Conservation (phyloP, 2,329 filamentous ascomycete genomes). For the Colletotrichum caudatum region DNA sequence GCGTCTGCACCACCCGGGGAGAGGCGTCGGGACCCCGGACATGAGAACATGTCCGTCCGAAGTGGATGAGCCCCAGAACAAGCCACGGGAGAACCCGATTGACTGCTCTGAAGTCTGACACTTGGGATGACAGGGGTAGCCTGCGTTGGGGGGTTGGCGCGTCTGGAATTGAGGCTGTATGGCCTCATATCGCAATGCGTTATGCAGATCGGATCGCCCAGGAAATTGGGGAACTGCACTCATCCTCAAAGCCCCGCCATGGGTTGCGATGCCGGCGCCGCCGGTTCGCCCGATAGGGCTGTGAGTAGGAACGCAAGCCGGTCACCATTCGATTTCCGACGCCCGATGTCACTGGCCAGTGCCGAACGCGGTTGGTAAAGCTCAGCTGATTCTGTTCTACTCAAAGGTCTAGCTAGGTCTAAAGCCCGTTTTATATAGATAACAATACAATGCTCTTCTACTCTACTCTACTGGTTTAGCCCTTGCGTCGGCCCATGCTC, state of each 20-base stretch:
- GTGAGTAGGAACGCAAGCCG: not conserved
- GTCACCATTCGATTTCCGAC: not conserved
- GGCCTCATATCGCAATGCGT: constrained; percentile 27
- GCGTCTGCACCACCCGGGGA: no score
- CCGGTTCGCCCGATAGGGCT: not conserved
- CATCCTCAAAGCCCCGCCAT: not conserved
- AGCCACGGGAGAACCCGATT: constrained; percentile 28
- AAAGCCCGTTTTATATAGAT: not conserved
- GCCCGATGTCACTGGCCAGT: not conserved
- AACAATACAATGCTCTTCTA: not conserved
- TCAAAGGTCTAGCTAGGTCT: no score
- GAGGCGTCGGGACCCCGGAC: no score
- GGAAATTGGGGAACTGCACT: not conserved
- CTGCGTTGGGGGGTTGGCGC: not conserved
- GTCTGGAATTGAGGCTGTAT: constrained; percentile 22
- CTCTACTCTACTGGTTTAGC: constrained; percentile 10
- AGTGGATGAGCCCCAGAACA: constrained; percentile 2
- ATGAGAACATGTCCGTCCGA: constrained; percentile 8
- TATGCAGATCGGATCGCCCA: constrained; percentile 6
- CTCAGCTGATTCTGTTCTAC: not conserved
- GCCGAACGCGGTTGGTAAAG: not conserved
- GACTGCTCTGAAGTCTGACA: constrained; percentile 27
- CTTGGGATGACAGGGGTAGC: constrained; percentile 24
- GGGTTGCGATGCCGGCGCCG: not conserved
- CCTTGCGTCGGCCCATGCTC: constrained; percentile 58